Percentiles rank a stretch among this genome's conserved stretches.
phyloP scores from a whole-genome alignment of 306 rosid genomes.

The Prunus mongolica region DNA sequence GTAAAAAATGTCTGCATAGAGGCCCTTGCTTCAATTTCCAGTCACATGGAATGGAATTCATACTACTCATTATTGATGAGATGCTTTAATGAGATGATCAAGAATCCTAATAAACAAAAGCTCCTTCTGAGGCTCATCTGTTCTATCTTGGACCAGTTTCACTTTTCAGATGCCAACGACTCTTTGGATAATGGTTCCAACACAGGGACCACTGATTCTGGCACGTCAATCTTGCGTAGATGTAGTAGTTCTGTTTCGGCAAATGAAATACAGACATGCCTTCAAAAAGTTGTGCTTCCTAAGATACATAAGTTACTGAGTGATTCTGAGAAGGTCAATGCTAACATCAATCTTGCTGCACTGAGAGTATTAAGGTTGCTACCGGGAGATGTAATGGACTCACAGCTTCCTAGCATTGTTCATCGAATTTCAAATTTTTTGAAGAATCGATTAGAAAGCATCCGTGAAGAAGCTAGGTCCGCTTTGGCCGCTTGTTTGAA shows the following conservation, averaged over 20 bases:
- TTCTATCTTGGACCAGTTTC: slow-evolving; percentile 76
- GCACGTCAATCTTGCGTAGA: slow-evolving; percentile 15
- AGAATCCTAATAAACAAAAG: slow-evolving; percentile 65
- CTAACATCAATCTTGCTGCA: slow-evolving; percentile 75
- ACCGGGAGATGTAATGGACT: slow-evolving; percentile 77
- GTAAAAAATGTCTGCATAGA: slow-evolving; percentile 79
- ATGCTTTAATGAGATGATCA: slow-evolving; percentile 62
- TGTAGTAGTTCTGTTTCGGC: slow-evolving; percentile 18
- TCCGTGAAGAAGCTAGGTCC: slow-evolving; percentile 89
- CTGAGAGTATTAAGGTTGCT: slow-evolving; percentile 80
- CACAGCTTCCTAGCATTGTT: slow-evolving; percentile 67
- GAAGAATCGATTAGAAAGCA: slow-evolving; percentile 77
- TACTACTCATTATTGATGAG: slow-evolving; percentile 64
- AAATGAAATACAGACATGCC: slow-evolving; percentile 62
- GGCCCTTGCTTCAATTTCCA: slow-evolving; percentile 77
- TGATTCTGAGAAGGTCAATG: slow-evolving; percentile 77
- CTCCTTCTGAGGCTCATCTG: slow-evolving; percentile 62
- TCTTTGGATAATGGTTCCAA: slow-evolving; percentile 33
- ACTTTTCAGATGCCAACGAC: slow-evolving; percentile 49
- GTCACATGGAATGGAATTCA: slow-evolving; percentile 82
- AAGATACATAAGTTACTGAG: slow-evolving; percentile 68
- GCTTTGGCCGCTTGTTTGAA: slow-evolving; percentile 84
- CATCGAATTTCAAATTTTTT: slow-evolving; percentile 82
- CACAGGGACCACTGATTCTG: slow-evolving; percentile 21
- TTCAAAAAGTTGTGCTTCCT: slow-evolving; percentile 63